Base-by-base conservation (phyloP, 2,329 filamentous ascomycete species). In the Ophiostoma montium region DNA sequence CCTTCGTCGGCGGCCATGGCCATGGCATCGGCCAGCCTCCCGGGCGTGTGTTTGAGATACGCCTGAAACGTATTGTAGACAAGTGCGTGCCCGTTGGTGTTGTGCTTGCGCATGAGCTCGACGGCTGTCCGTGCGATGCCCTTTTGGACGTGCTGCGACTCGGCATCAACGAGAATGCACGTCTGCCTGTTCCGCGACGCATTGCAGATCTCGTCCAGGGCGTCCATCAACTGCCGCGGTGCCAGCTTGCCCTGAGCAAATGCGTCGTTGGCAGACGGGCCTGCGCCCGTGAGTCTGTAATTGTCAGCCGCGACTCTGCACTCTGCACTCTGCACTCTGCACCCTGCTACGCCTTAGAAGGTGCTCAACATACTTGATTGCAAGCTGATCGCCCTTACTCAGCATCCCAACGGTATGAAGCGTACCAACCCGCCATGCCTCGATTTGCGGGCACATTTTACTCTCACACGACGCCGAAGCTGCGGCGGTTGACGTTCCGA, bases 1-100 rank as follows among this genome's bases (percentile, higher is more conserved):
- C 30, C 30, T 9, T 32, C 42, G 15, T 42, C 23, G 6, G 39
- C 13, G n/a, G 39, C 21, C 15, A 31, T 42, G 1, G 15, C n/a
- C 39, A 44, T 31, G 2, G 13, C 30, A 9, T 33, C 12, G 10
- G 27, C 42, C 16, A 44, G 42, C n/a, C 42, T 27, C n/a, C 11
- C 30, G 2, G 42, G 42, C 3, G 42, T 44, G n/a, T 18, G 16
- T n/a, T 44, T 44, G 16, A 44, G 42, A 16, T 44, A 44, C 6
- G 42, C 42, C 30, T 44, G 42, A 27, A 31, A 44, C 6, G 42
- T 44, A 23, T 44, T 44, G 42, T 44, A 44, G n/a, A 44, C 12
- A 9, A 44, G 42, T 13, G 42, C 42, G 8, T 32, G 12, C 16
- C 42, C 42, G 3, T 33, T 30, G 10, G 27, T 44, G 42, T 44